Conservation (phyloP, 305 asterid species). For the Striga hermonthica region DNA sequence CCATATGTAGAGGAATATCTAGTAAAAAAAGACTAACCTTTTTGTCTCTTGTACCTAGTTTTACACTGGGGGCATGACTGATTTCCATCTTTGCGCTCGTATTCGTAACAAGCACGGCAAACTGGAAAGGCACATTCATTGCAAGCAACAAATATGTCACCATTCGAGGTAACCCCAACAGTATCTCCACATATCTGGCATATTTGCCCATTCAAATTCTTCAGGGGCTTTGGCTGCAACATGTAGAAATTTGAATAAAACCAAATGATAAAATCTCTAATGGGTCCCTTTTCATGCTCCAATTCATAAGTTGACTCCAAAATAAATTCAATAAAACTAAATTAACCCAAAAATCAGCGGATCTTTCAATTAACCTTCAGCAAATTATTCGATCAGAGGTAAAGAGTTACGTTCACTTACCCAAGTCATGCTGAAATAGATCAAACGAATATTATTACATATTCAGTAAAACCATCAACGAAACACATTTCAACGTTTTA, state of each 20-base stretch:
- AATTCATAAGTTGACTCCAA: neutral
- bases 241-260: neutral
- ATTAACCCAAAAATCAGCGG: no score
- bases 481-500: no score
- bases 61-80: constrained; percentile 75
- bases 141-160: constrained; percentile 67
- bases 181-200: constrained; percentile 76
- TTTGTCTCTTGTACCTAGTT: constrained; percentile 70
- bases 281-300: constrained; percentile 8
- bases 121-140: constrained; percentile 77
- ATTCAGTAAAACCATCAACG: no score
- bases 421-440: no score
- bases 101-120: constrained; percentile 72
- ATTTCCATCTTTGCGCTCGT: constrained; percentile 73
- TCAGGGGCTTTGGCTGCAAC: constrained; percentile 51
- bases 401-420: neutral
- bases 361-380: no score
- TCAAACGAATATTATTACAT: no score
- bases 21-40: constrained; percentile 30
- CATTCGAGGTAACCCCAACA: constrained; percentile 48
- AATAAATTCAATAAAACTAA: constrained; percentile 19
- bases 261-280: neutral
- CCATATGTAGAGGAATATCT: no score
- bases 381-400: constrained; percentile 5
- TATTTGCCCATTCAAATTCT: constrained; percentile 50